Evolutionary conservation across 257 asterid genomes (phyloP).

Genomic region (Fraxinus pennsylvanica): DNA sequence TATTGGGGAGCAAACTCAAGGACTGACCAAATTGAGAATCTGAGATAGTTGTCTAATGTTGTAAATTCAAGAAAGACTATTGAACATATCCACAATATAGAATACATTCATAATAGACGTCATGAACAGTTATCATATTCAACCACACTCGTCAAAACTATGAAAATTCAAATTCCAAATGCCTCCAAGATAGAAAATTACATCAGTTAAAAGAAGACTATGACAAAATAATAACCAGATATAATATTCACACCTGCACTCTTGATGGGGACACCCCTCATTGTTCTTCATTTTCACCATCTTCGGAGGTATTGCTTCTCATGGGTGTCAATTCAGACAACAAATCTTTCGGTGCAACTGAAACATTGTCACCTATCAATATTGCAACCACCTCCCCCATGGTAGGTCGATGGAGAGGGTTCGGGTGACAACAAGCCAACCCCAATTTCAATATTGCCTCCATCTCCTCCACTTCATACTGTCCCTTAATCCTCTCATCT

Average conservation of each 20-base stretch:
- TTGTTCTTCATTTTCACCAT: conserved; percentile 24
- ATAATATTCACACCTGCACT: conserved; percentile 40
- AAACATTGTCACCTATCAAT: conserved; percentile 48
- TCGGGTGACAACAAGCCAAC: conserved; percentile 77
- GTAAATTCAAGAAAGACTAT: background rate
- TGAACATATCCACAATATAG: background rate
- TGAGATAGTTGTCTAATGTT: no score
- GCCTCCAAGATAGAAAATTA: conserved; percentile 5
- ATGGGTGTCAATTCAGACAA: conserved; percentile 39
- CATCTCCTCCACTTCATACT: conserved; percentile 64
- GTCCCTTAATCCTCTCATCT: conserved; percentile 60
- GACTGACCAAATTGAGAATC: no score
- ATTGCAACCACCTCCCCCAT: conserved; percentile 69
- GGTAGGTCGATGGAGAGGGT: conserved; percentile 68
- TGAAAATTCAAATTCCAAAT: conserved; percentile 5
- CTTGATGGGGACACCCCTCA: conserved; percentile 21
- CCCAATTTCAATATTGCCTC: conserved; percentile 75
- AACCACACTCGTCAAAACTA: conserved; percentile 25
- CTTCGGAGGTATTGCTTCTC: conserved; percentile 24
- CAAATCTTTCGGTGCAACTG: conserved; percentile 48
- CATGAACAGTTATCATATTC: conserved; percentile 11
- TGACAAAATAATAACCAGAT: background rate
- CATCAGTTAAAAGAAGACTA: conserved; percentile 6
- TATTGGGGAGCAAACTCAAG: no score
- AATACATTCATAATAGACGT: conserved; percentile 8